Percentiles rank a stretch among this genome's conserved stretches.
phyloP scores from a whole-genome alignment of 2,329 filamentous ascomycete species.

The Alternaria solani region DNA sequence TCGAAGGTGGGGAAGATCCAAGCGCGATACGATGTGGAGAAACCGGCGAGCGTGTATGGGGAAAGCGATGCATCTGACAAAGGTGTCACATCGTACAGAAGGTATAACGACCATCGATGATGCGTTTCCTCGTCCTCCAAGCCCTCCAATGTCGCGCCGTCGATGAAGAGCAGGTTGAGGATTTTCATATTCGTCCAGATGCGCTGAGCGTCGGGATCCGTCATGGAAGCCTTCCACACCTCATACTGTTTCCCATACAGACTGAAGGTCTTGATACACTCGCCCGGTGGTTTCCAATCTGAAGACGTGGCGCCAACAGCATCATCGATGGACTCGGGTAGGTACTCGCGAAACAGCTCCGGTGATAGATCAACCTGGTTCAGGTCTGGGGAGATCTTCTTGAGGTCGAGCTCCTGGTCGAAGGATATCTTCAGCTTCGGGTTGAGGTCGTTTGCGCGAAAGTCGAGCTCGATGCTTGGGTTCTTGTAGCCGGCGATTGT shows the following conservation, averaged over 20 bases:
- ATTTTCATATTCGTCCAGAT: slow-evolving; percentile 84
- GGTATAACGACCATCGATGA: slow-evolving; percentile 90
- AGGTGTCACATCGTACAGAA: slow-evolving; percentile 62
- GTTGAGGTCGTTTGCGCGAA: slow-evolving; percentile 76
- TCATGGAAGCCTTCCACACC: slow-evolving; percentile 81
- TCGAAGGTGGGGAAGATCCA: slow-evolving; percentile 67
- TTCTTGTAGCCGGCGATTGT: slow-evolving; percentile 89
- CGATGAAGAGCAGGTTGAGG: slow-evolving; percentile 85
- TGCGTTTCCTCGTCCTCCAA: slow-evolving; percentile 74
- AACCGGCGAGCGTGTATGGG: slow-evolving; percentile 82
- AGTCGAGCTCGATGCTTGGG: slow-evolving; percentile 76
- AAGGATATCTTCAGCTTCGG: slow-evolving; percentile 77
- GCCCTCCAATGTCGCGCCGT: slow-evolving; percentile 83
- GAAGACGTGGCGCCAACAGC: slow-evolving; percentile 29
- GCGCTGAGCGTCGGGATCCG: slow-evolving; percentile 72
- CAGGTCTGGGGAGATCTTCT: slow-evolving; percentile 64
- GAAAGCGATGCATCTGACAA: slow-evolving; percentile 35
- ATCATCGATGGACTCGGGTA: slow-evolving; percentile 56
- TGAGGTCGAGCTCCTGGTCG: slow-evolving; percentile 76
- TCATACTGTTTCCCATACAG: slow-evolving; percentile 73
- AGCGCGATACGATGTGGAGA: slow-evolving; percentile 88
- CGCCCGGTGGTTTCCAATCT: slow-evolving; percentile 76
- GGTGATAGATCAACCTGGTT: slow-evolving; percentile 74
- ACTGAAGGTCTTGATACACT: slow-evolving; percentile 70
- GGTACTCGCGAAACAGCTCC: slow-evolving; percentile 56